phyloP scores from a whole-genome alignment of 2,329 filamentous ascomycete genomes.

The Parastagonospora nodorum region DNA sequence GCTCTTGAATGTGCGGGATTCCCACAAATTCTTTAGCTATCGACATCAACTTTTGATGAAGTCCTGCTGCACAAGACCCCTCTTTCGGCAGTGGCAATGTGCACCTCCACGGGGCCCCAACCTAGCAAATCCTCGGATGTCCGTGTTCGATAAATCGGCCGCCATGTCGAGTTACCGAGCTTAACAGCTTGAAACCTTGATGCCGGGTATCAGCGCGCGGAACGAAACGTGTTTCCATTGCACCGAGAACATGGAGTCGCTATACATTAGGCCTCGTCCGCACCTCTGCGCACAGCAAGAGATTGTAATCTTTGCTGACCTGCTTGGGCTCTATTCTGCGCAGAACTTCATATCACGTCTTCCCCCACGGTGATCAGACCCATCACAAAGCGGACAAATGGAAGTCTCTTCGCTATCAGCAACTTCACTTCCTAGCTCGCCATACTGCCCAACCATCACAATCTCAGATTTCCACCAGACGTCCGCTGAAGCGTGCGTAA shows the following conservation, averaged over 20 bases:
- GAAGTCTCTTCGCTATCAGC: slow-evolving; percentile 36
- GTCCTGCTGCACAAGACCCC: neutral
- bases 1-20: neutral
- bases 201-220: slow-evolving; percentile 17
- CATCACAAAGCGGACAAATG: slow-evolving; percentile 45
- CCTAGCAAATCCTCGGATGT: slow-evolving; percentile 27
- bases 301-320: slow-evolving; percentile 16
- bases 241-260: slow-evolving; percentile 21
- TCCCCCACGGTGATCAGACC: slow-evolving; percentile 28
- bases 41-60: neutral
- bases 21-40: neutral
- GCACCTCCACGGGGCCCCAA: slow-evolving; percentile 1
- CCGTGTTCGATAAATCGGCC: slow-evolving; percentile 10
- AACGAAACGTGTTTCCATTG: slow-evolving; percentile 13
- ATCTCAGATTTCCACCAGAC: slow-evolving; percentile 21
- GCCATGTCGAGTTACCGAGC: slow-evolving; percentile 41
- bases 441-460: slow-evolving; percentile 25
- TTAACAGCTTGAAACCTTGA: slow-evolving; percentile 21
- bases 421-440: slow-evolving; percentile 22
- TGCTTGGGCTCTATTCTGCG: slow-evolving; percentile 45
- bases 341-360: slow-evolving; percentile 45
- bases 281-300: slow-evolving; percentile 6
- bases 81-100: neutral
- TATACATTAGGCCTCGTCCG: slow-evolving; percentile 16
- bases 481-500: slow-evolving; percentile 31